Percentiles rank a stretch among this genome's conserved stretches.
Evolutionary conservation across 768 basidiomycete genomes (phyloP).

Genomic region (Mycena vitilis): DNA sequence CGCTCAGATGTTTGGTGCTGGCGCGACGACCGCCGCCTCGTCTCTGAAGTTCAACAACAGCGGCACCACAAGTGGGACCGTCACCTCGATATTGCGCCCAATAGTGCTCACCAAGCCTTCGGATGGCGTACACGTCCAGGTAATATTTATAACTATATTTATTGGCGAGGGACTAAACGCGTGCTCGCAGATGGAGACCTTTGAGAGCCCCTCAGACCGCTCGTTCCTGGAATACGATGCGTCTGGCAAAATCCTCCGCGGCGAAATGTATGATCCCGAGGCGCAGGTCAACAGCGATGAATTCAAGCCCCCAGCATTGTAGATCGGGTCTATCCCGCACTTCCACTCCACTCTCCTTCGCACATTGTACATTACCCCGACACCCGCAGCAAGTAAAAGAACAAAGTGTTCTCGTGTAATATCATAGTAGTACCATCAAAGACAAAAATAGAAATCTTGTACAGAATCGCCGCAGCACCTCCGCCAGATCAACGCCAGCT

Average conservation of each 20-base stretch:
- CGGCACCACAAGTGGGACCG: slow-evolving; percentile 40
- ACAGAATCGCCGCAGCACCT: neutral
- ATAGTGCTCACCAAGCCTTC: slow-evolving; percentile 60
- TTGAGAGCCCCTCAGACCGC: slow-evolving; percentile 59
- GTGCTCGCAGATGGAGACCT: slow-evolving; percentile 70
- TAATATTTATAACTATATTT: slow-evolving; percentile 22
- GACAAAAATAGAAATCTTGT: slow-evolving; percentile 9
- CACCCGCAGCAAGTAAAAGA: slow-evolving; percentile 24
- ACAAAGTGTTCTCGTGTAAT: slow-evolving; percentile 24
- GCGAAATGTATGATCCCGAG: slow-evolving; percentile 67
- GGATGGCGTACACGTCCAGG: slow-evolving; percentile 58
- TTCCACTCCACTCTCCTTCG: neutral
- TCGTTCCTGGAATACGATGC: slow-evolving; percentile 66
- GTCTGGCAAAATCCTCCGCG: slow-evolving; percentile 60
- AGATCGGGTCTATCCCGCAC: slow-evolving; percentile 1
- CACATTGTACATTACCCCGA: slow-evolving; percentile 24
- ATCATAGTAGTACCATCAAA: slow-evolving; percentile 12
- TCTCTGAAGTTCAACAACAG: slow-evolving; percentile 70
- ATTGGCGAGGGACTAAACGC: slow-evolving; percentile 14
- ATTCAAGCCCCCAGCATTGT: slow-evolving; percentile 69
- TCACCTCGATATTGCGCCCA: slow-evolving; percentile 43
- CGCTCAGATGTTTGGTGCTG: slow-evolving; percentile 31
- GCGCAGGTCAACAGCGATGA: slow-evolving; percentile 68
- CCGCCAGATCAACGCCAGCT: neutral
- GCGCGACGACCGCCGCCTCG: slow-evolving; percentile 59